phyloP scores from a whole-genome alignment of 108 stramenopile species.

The Bacterosira constricta region DNA sequence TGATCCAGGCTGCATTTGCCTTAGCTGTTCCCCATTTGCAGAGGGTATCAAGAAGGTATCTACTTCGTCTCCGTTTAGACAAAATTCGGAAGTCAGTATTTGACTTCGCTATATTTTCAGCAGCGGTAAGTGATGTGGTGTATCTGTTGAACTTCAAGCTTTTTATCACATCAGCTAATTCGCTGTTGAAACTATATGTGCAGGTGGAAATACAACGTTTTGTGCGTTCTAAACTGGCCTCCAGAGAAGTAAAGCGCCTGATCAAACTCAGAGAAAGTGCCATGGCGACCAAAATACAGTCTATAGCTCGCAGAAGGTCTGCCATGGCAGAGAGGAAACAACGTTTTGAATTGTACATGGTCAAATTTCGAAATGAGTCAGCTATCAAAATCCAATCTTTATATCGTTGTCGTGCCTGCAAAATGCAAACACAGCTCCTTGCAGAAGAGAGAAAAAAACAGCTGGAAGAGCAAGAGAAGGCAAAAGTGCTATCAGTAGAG shows the following conservation, averaged over 20 bases:
- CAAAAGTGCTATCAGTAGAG: background rate
- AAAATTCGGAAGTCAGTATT: background rate
- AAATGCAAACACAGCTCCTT: background rate
- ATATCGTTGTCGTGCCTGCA: conserved; percentile 5
- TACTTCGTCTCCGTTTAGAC: background rate
- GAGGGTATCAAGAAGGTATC: conserved; percentile 23
- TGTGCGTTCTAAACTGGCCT: conserved; percentile 14
- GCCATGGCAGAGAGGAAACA: conserved; percentile 3
- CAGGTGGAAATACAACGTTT: conserved; percentile 18
- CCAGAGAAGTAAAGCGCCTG: background rate
- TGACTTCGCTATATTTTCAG: conserved; percentile 3
- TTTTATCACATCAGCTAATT: background rate
- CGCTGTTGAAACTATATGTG: background rate
- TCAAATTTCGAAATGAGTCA: background rate
- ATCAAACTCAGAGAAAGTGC: background rate
- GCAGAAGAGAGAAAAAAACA: background rate
- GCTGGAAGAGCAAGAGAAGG: conserved; percentile 15
- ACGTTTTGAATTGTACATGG: conserved; percentile 2
- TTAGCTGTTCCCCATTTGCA: conserved; percentile 41
- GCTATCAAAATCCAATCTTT: conserved; percentile 11
- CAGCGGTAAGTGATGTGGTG: background rate
- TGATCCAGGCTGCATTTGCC: conserved; percentile 33
- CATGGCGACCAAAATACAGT: conserved; percentile 37
- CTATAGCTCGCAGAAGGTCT: conserved; percentile 9
- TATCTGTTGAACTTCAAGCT: background rate